Conservation (phyloP, 1,284 basidiomycete species). For the Malassezia equina region DNA sequence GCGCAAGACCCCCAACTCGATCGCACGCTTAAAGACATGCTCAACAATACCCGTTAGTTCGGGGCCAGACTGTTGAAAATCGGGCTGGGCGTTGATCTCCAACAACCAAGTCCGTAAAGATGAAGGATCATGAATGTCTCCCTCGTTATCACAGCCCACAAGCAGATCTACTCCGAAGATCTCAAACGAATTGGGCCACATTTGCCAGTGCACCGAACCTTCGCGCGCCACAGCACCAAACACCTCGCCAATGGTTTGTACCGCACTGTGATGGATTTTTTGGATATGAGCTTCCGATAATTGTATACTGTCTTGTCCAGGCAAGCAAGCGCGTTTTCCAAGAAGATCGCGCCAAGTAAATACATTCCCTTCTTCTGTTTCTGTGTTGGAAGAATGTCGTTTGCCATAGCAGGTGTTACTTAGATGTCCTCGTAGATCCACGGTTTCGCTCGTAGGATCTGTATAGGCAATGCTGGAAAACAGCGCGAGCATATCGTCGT, state of each 20-base stretch:
- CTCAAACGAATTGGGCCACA: slow-evolving; percentile 80
- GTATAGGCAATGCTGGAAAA: slow-evolving; percentile 53
- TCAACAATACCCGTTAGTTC: slow-evolving; percentile 68
- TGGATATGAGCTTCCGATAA: slow-evolving; percentile 51
- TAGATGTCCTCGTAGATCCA: slow-evolving; percentile 67
- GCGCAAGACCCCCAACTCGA: slow-evolving; percentile 31
- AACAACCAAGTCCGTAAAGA: slow-evolving; percentile 63
- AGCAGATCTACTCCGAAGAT: slow-evolving; percentile 87
- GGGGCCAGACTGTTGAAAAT: slow-evolving; percentile 85
- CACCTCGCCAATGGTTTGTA: slow-evolving; percentile 59
- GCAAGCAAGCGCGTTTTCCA: slow-evolving; percentile 5
- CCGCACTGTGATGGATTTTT: slow-evolving; percentile 19
- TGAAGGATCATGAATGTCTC: background rate
- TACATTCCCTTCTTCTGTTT: slow-evolving; percentile 30
- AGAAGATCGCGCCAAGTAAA: slow-evolving; percentile 14
- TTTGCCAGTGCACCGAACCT: slow-evolving; percentile 75
- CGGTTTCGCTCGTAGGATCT: slow-evolving; percentile 23
- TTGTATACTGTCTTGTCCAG: background rate
- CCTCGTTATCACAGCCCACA: slow-evolving; percentile 52
- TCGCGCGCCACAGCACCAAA: slow-evolving; percentile 73
- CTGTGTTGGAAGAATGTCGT: slow-evolving; percentile 10
- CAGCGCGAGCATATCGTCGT: slow-evolving; percentile 70
- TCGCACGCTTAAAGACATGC: slow-evolving; percentile 58
- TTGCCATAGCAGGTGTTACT: slow-evolving; percentile 76
- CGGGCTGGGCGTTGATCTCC: slow-evolving; percentile 89